These are phyloP conservation scores for Lagenidium giganteum DNA, from an alignment of 352 stramenopile genomes.

Conservation along the genomic window DNA sequence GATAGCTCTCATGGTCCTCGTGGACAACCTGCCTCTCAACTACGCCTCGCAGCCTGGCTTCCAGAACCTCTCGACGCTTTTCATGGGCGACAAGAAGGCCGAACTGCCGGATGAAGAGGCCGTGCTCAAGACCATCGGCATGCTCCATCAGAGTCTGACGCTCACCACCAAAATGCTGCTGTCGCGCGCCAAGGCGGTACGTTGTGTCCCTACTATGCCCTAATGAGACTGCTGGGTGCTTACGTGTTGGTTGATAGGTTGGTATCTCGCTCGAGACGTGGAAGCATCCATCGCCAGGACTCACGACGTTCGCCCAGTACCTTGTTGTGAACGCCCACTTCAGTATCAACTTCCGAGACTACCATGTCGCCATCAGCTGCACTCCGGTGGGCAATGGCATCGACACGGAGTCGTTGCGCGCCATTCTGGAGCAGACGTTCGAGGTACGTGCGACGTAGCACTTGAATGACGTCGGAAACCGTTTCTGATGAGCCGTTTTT, in stretches of 20 bases:
- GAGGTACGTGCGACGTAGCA: conserved; percentile 21
- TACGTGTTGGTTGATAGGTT: conserved; percentile 19
- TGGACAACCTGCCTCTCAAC: conserved; percentile 68
- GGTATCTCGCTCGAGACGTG: conserved; percentile 66
- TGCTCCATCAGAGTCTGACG: conserved; percentile 69
- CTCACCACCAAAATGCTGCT: conserved; percentile 68
- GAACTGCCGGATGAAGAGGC: conserved; percentile 48
- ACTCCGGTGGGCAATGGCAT: conserved; percentile 33
- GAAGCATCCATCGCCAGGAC: conserved; percentile 29
- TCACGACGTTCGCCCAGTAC: conserved; percentile 38
- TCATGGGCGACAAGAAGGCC: conserved; percentile 68
- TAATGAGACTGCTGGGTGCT: neutral
- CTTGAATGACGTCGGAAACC: neutral
- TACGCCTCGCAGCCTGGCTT: conserved; percentile 56
- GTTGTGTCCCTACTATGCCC: neutral
- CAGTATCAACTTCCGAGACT: conserved; percentile 66
- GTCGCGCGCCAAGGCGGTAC: conserved; percentile 41
- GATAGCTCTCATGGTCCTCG: conserved; percentile 56
- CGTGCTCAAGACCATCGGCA: conserved; percentile 51
- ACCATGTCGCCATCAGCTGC: conserved; percentile 57
- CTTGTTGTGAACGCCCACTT: conserved; percentile 72
- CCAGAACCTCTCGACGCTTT: conserved; percentile 59
- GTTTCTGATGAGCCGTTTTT: neutral
- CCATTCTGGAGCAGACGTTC: conserved; percentile 49
- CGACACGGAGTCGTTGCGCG: conserved; percentile 36